Conservation (phyloP, 1,284 basidiomycete species). For the Cryptococcus jaspeensis region DNA sequence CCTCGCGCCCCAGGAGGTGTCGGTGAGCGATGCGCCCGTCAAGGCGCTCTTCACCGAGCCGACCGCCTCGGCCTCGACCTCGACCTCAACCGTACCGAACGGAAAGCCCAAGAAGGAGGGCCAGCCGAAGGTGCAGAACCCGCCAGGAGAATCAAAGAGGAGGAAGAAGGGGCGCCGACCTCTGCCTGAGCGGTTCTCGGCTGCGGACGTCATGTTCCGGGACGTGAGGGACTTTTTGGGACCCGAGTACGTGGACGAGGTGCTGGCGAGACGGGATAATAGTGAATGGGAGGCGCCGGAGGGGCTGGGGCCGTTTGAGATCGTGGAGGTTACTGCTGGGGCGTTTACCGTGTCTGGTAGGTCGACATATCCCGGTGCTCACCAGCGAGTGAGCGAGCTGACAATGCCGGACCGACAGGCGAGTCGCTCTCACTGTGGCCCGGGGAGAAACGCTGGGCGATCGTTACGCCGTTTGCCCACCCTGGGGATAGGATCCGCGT, state of each 20-base stretch:
- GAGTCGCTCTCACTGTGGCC: conserved; percentile 64
- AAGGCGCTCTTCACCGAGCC: conserved; percentile 24
- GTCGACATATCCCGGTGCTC: conserved; percentile 14
- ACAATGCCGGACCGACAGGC: conserved; percentile 53
- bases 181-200: conserved; percentile 64
- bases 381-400: conserved; percentile 6
- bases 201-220: conserved; percentile 70
- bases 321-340: conserved; percentile 64
- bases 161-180: conserved; percentile 20
- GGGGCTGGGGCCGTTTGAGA: conserved; percentile 57
- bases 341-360: conserved; percentile 33
- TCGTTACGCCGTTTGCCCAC: conserved; percentile 77
- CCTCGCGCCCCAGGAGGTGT: too few species aligned
- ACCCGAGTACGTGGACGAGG: conserved; percentile 57
- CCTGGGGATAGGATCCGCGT: conserved; percentile 75
- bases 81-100: neutral
- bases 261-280: conserved; percentile 56
- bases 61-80: conserved; percentile 6
- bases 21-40: conserved; percentile 23
- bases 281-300: conserved; percentile 54
- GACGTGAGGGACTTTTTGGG: conserved; percentile 72
- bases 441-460: conserved; percentile 62
- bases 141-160: conserved; percentile 27
- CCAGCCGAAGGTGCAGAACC: conserved; percentile 8
- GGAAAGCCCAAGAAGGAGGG: conserved; percentile 3